Conservation (phyloP, 2,329 filamentous ascomycete genomes). For the Fusarium pseudonygamai region DNA sequence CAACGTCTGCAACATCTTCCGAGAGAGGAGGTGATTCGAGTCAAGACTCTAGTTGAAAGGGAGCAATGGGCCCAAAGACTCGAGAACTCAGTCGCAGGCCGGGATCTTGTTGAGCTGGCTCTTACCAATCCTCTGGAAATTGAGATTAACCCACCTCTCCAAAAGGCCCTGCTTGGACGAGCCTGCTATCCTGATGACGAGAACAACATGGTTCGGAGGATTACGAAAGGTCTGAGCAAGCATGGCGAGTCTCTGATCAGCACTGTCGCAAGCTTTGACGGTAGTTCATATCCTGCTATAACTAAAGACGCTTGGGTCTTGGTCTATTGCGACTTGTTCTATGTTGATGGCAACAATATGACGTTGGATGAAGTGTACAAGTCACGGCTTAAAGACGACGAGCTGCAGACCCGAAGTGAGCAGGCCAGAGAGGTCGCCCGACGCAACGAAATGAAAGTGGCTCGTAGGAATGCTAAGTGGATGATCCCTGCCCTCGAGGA, state of each 20-base stretch:
- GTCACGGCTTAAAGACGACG: constrained; percentile 17
- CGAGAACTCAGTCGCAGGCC: background rate
- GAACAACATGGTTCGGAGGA: background rate
- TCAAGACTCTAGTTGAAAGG: background rate
- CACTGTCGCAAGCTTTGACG: background rate
- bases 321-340: constrained; percentile 21
- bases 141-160: background rate
- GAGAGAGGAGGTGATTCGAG: background rate
- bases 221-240: background rate
- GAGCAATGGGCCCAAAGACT: background rate
- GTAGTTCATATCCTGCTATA: background rate
- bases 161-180: background rate
- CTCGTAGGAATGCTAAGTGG: constrained; percentile 28
- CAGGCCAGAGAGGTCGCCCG: constrained; percentile 23
- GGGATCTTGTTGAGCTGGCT: background rate
- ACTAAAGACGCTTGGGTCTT: constrained; percentile 20
- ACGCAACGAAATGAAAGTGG: background rate
- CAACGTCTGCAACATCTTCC: background rate
- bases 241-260: background rate
- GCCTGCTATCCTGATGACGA: background rate
- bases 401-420: constrained; percentile 11
- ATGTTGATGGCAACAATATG: background rate
- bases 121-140: fast-evolving
- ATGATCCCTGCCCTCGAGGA: constrained; percentile 23
- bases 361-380: constrained; percentile 12